Conservation (phyloP, 495 filamentous ascomycete genomes). For the Podospora conica region DNA sequence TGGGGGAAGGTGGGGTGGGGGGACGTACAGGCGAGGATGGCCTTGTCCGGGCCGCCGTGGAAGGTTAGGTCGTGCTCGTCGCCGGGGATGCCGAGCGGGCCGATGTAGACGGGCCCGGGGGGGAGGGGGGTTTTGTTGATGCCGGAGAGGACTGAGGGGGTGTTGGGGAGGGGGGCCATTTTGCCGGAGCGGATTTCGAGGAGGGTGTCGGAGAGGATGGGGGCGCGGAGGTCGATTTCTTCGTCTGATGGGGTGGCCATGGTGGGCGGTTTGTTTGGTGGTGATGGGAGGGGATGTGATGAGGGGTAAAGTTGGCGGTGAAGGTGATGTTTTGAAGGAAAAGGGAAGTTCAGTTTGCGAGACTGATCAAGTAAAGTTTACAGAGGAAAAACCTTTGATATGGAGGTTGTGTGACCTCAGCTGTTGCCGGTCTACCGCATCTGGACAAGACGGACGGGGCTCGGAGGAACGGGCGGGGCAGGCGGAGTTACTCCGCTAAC, state of each 20-base stretch:
- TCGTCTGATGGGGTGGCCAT: background rate
- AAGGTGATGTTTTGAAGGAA: background rate
- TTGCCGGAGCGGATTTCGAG: constrained; percentile 48
- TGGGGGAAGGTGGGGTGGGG: background rate
- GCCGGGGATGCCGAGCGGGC: constrained; percentile 40
- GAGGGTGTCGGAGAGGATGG: constrained; percentile 40
- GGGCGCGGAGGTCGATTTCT: constrained; percentile 34
- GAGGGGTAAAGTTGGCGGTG: background rate
- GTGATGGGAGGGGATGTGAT: background rate
- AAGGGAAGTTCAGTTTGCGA: background rate
- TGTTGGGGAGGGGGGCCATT: constrained; percentile 43
- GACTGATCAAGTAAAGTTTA: background rate
- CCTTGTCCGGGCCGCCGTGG: constrained; percentile 51
- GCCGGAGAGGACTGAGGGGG: constrained; percentile 36
- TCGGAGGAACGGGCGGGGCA: background rate
- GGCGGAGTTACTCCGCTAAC: background rate
- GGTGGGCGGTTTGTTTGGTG: background rate
- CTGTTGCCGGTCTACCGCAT: background rate
- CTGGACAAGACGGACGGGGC: background rate
- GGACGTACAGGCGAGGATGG: constrained; percentile 49
- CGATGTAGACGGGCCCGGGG: constrained; percentile 36
- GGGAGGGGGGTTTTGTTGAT: constrained; percentile 45
- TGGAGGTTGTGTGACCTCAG: background rate
- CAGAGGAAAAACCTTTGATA: background rate
- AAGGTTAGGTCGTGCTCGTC: constrained; percentile 53